Evolutionary conservation across 805 yeast genomes (phyloP).

Genomic region (Candida nemodendra): DNA sequence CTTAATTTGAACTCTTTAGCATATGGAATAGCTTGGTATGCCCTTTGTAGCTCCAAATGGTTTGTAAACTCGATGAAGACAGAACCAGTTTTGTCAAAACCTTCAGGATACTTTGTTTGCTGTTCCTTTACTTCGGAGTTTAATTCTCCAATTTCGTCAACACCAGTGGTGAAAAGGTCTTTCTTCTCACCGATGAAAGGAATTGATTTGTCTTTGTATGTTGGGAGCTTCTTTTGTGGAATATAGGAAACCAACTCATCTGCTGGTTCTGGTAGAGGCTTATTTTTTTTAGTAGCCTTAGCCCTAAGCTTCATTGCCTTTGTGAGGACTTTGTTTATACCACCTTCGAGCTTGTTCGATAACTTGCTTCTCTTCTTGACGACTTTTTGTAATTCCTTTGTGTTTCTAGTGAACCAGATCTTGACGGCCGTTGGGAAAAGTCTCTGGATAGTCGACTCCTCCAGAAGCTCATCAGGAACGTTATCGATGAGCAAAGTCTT

Average conservation of each 20-base stretch:
- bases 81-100: slow-evolving; percentile 56
- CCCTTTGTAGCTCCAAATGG: slow-evolving; percentile 85
- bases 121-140: slow-evolving; percentile 60
- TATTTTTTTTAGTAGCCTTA: slow-evolving; percentile 58
- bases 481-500: slow-evolving; percentile 74
- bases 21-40: slow-evolving; percentile 76
- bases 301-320: slow-evolving; percentile 57
- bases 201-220: slow-evolving; percentile 67
- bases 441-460: slow-evolving; percentile 50
- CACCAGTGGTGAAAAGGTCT: slow-evolving; percentile 73
- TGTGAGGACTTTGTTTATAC: slow-evolving; percentile 57
- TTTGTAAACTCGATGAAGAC: slow-evolving; percentile 80
- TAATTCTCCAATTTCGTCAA: slow-evolving; percentile 63
- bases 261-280: slow-evolving; percentile 53
- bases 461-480: slow-evolving; percentile 45
- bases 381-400: slow-evolving; percentile 51
- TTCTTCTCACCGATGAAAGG: slow-evolving; percentile 80
- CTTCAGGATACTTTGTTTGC: slow-evolving; percentile 52
- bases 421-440: slow-evolving; percentile 63
- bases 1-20: slow-evolving; percentile 43
- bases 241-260: slow-evolving; percentile 63
- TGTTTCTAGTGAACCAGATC: slow-evolving; percentile 64
- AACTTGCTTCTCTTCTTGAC: slow-evolving; percentile 65
- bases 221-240: slow-evolving; percentile 74
- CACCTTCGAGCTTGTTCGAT: slow-evolving; percentile 59